Conservation (phyloP, 2,329 filamentous ascomycete species). For the Aphanoascus verrucosus region DNA sequence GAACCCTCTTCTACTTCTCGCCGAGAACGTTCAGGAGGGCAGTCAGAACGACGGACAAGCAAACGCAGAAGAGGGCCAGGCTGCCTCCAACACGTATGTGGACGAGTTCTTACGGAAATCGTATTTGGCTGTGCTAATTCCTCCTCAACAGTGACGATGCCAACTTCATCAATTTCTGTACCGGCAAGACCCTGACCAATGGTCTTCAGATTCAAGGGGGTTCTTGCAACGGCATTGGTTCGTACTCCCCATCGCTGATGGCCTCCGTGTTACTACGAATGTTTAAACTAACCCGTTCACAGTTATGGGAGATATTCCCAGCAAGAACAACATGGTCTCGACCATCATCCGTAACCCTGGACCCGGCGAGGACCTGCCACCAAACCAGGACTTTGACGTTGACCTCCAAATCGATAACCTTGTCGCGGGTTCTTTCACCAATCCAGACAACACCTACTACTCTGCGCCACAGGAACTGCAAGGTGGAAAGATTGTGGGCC, state of each 20-base stretch:
- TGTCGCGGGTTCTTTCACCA: constrained; percentile 45
- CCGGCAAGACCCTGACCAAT: constrained; percentile 45
- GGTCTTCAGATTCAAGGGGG: constrained; percentile 41
- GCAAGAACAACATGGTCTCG: constrained; percentile 44
- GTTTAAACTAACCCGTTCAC: neutral
- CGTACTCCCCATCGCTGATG: constrained; percentile 15
- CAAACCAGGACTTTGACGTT: constrained; percentile 39
- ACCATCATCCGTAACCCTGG: constrained; percentile 41
- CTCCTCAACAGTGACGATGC: constrained; percentile 33
- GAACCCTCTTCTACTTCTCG: constrained; percentile 25
- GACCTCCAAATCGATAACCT: constrained; percentile 41
- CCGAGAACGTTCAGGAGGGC: constrained; percentile 35
- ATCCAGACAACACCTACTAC: constrained; percentile 46
- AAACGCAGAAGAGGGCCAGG: constrained; percentile 30
- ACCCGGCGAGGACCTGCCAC: constrained; percentile 32
- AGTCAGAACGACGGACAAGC: constrained; percentile 17
- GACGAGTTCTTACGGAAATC: neutral
- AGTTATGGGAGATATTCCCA: constrained; percentile 49
- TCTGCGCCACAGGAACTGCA: constrained; percentile 43
- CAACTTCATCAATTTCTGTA: constrained; percentile 54
- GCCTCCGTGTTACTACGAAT: neutral
- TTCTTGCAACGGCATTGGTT: constrained; percentile 48
- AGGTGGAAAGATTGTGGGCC: constrained; percentile 31
- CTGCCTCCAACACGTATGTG: constrained; percentile 38
- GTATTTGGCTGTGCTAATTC: constrained; percentile 2